phyloP scores from a whole-genome alignment of 2,329 filamentous ascomycete species.

The Chalara sp. region DNA sequence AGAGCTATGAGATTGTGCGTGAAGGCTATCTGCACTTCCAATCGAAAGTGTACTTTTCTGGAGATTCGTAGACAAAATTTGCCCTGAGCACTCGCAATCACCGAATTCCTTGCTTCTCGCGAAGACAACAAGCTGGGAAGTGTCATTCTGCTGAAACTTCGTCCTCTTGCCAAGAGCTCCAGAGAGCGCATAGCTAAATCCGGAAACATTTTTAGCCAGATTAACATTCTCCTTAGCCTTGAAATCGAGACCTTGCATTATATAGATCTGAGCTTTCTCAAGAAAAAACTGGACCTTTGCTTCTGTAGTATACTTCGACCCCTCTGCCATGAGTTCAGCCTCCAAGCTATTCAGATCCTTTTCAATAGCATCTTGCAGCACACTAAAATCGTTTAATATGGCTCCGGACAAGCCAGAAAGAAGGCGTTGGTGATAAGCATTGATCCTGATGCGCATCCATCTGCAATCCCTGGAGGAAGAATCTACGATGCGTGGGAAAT shows the following conservation, averaged over 20 bases:
- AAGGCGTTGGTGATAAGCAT: slow-evolving; percentile 66
- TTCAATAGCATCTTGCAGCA: slow-evolving; percentile 55
- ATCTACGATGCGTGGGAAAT: slow-evolving; percentile 21
- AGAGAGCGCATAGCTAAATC: slow-evolving; percentile 75
- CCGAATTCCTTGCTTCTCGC: slow-evolving; percentile 59
- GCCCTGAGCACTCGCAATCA: not conserved
- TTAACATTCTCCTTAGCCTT: slow-evolving; percentile 67
- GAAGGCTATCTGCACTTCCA: slow-evolving; percentile 23
- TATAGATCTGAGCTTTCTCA: slow-evolving; percentile 77
- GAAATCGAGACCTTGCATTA: slow-evolving; percentile 74
- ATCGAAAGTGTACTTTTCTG: slow-evolving; percentile 12
- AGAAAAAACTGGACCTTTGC: slow-evolving; percentile 67
- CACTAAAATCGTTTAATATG: slow-evolving; percentile 46
- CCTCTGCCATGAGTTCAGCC: slow-evolving; percentile 32
- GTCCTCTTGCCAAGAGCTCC: slow-evolving; percentile 83
- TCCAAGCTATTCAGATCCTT: slow-evolving; percentile 46
- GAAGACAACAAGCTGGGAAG: slow-evolving; percentile 84
- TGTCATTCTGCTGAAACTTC: slow-evolving; percentile 70
- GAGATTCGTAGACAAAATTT: slow-evolving; percentile 9
- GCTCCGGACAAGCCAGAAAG: slow-evolving; percentile 31
- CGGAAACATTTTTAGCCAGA: slow-evolving; percentile 57
- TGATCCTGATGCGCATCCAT: slow-evolving; percentile 56
- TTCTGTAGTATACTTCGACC: slow-evolving; percentile 34
- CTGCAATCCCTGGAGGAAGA: slow-evolving; percentile 19
- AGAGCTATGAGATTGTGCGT: slow-evolving; percentile 24